Conservation (phyloP, 108 stramenopile species). For the Tribonema minus region DNA sequence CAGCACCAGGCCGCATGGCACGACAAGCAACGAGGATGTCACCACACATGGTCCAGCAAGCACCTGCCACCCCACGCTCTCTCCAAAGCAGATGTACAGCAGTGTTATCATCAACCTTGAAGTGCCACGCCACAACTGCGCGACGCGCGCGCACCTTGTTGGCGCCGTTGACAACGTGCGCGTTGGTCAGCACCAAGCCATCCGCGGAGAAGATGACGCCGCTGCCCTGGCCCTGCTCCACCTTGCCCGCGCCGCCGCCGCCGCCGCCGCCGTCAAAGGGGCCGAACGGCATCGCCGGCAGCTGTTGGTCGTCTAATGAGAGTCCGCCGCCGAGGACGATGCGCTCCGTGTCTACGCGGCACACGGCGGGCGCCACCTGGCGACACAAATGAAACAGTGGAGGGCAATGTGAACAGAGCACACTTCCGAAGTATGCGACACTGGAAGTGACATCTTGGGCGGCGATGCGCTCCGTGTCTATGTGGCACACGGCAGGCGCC, state of each 20-base stretch:
- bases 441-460: no score
- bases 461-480: constrained; percentile 32
- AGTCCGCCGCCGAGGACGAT: constrained; percentile 3
- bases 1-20: constrained; percentile 56
- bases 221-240: constrained; percentile 41
- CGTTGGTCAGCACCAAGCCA: constrained; percentile 58
- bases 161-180: constrained; percentile 49
- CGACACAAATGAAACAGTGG: no score
- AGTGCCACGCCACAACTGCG: no score
- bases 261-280: background rate
- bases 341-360: constrained; percentile 36
- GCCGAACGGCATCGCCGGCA: no score
- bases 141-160: constrained; percentile 8
- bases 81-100: no score
- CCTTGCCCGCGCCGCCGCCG: background rate
- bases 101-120: no score
- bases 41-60: no score
- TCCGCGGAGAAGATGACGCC: constrained; percentile 55
- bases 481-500: constrained; percentile 17
- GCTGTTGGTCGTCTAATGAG: no score
- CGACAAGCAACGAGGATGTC: no score
- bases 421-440: no score
- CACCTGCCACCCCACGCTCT: no score
- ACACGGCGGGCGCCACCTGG: constrained; percentile 10
- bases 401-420: no score